Evolutionary conservation across 768 basidiomycete genomes (phyloP).

Genomic region (Rhizopogon vinicolor): DNA sequence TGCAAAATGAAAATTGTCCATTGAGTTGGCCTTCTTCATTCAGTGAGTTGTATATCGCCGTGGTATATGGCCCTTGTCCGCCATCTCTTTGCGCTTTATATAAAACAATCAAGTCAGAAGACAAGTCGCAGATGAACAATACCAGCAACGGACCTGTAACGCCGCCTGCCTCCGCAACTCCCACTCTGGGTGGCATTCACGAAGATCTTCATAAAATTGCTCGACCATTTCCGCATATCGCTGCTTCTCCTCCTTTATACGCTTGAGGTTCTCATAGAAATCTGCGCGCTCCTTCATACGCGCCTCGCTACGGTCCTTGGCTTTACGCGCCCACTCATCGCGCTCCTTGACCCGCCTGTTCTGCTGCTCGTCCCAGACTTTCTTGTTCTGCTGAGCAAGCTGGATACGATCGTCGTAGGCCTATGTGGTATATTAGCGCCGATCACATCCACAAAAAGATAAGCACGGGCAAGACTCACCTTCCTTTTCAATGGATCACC

Average conservation of each 20-base stretch:
- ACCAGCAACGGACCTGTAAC: slow-evolving; percentile 38
- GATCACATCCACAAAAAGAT: background rate
- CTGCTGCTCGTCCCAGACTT: slow-evolving; percentile 32
- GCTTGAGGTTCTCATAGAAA: slow-evolving; percentile 31
- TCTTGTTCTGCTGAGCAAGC: slow-evolving; percentile 18
- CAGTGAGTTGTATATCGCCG: slow-evolving; percentile 10
- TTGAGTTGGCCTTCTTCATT: background rate
- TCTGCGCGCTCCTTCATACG: slow-evolving; percentile 41
- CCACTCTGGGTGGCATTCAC: slow-evolving; percentile 58
- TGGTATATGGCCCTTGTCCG: slow-evolving; percentile 21
- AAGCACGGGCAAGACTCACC: slow-evolving; percentile 29
- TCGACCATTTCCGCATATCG: slow-evolving; percentile 41
- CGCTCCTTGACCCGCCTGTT: slow-evolving; percentile 42
- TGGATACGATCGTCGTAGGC: slow-evolving; percentile 44
- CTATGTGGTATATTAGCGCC: slow-evolving; percentile 18
- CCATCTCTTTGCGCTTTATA: slow-evolving; percentile 25
- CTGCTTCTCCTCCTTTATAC: slow-evolving; percentile 37
- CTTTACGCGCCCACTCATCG: slow-evolving; percentile 49
- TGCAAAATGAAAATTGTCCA: slow-evolving; percentile 19
- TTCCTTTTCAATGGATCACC: slow-evolving; percentile 51
- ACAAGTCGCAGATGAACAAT: background rate
- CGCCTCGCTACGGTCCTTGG: slow-evolving; percentile 43
- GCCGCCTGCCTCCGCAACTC: slow-evolving; percentile 48
- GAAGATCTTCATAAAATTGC: slow-evolving; percentile 51
- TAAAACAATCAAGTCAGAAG: slow-evolving; percentile 7